Evolutionary conservation across 345 rosid species (phyloP).

Genomic region (Viola odorata): DNA sequence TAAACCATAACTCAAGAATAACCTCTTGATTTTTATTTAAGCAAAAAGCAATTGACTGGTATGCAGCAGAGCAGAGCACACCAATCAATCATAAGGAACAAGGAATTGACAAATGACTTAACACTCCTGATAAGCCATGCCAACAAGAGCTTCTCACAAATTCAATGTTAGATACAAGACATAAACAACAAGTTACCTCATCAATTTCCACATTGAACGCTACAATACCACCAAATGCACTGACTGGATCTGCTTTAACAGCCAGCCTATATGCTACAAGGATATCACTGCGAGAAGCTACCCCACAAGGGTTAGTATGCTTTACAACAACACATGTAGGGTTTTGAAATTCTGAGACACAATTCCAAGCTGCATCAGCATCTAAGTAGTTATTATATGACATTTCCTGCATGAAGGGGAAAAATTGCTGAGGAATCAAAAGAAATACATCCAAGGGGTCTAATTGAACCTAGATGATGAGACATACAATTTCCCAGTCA

Average conservation of each 20-base stretch:
- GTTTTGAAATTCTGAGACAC: slow-evolving; percentile 70
- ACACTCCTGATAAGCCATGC: background rate
- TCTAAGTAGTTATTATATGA: slow-evolving; percentile 86
- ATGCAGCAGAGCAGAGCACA: background rate
- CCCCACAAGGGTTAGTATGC: slow-evolving; percentile 96
- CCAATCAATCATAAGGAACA: background rate
- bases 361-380: slow-evolving; percentile 96
- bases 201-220: slow-evolving; percentile 89
- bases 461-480: too few relatives aligned
- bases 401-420: slow-evolving; percentile 74
- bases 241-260: slow-evolving; percentile 88
- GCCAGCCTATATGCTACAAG: slow-evolving; percentile 84
- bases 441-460: too few relatives aligned
- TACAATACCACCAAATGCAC: slow-evolving; percentile 91
- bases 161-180: background rate
- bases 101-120: background rate
- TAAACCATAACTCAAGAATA: background rate
- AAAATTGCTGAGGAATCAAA: too few relatives aligned
- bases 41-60: background rate
- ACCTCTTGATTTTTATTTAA: background rate
- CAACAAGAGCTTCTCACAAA: too few relatives aligned
- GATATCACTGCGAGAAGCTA: slow-evolving; percentile 66
- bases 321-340: slow-evolving; percentile 88
- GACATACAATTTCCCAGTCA: too few relatives aligned
- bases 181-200: slow-evolving; percentile 46